Evolutionary conservation across 306 rosid species (phyloP), one percentile per base, ranked within the genome.

Genomic region (Rosa chinensis): DNA sequence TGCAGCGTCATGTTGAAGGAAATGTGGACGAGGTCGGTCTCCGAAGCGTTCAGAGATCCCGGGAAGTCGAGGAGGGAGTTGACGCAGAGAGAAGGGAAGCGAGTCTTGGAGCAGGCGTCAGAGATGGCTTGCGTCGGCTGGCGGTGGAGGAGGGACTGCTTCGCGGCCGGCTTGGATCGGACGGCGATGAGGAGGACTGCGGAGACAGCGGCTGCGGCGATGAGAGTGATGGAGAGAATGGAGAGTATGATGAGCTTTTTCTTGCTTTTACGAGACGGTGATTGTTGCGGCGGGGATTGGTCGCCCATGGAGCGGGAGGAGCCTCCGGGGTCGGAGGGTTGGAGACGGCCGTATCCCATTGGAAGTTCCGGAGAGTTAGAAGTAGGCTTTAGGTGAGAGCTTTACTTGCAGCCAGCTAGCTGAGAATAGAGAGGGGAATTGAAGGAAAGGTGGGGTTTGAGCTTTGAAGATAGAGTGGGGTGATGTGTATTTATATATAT

Each of bases 1-100:
- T 89, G 97, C 16, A 94, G 87, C 0, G 99, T 94, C 79, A 94
- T 64, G 84, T 94, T 94, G 78, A 94, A 87, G 47, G 97, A 89
- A 88, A 94, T 94, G 91, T 92, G 93, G 74, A 92, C 89, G 1
- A 94, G 89, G 77, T 91, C 97, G n/a, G 52, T 73, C 82, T 89
- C 97, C 8, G 96, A 83, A 1, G 99, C 97, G 11, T 58, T 10
- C 1, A 39, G 17, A 1, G 99, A 82, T 0, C 89, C 97, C 1
- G 98, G 99, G 66, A 90, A 96, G 10, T 93, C 87, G 6, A 93
- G 83, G 0, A 96, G 89, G 2, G 94, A 84, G 77, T 84, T 69
- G 6, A 91, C 88, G 43, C 99, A 96, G 7, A 96, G 92, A 4
- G 75, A 18, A 8, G 89, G 97, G 85, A 77, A 93, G 5, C 66